Evolutionary conservation across 2,329 filamentous ascomycete genomes (phyloP).

Genomic region (Akanthomyces muscarius): DNA sequence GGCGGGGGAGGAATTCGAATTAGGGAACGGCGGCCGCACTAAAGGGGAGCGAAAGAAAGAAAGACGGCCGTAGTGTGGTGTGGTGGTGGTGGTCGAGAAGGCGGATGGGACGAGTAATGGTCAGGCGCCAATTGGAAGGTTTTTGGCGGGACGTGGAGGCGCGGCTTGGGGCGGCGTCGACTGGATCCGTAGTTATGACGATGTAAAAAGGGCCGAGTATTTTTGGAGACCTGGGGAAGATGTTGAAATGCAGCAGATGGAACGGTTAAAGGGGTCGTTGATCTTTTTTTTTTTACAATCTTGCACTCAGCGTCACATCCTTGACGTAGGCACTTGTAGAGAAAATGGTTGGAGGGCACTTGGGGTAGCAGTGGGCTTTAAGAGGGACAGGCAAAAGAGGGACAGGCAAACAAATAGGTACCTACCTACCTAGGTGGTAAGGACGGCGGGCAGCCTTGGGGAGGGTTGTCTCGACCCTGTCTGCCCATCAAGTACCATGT

Average conservation of each 20-base stretch:
- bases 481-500: no score
- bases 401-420: neutral
- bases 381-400: neutral
- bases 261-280: neutral
- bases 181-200: neutral
- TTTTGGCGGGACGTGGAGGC: conserved; percentile 7
- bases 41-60: conserved; percentile 19
- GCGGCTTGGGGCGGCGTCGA: neutral
- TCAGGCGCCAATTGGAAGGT: conserved; percentile 32
- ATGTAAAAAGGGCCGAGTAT: neutral
- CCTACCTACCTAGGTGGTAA: no score
- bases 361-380: conserved; percentile 9
- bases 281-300: neutral
- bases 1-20: neutral
- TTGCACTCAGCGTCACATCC: neutral
- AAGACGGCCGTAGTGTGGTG: neutral
- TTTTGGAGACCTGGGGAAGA: neutral
- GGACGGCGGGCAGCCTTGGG: neutral
- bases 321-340: neutral
- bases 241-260: neutral
- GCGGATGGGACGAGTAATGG: conserved; percentile 27
- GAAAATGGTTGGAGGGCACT: neutral
- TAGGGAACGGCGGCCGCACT: conserved; percentile 4
- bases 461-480: neutral
- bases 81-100: conserved; percentile 5